Evolutionary conservation across 1,139 yeast species (phyloP).

Genomic region (Yamadazyma siamensis): DNA sequence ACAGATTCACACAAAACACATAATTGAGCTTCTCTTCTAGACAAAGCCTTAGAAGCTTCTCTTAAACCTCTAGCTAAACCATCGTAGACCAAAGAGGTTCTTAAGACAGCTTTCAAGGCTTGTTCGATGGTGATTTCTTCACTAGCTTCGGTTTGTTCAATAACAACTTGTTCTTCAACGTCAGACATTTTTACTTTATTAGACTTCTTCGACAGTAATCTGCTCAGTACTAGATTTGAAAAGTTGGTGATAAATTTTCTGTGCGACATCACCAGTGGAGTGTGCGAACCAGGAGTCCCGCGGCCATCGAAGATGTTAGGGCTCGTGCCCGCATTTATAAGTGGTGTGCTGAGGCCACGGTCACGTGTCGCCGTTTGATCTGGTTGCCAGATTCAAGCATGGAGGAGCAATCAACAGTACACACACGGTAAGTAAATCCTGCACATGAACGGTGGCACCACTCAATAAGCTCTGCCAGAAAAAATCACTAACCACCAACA

Average conservation of each 20-base stretch:
- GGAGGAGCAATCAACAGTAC: no score
- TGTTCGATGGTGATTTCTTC: conserved; percentile 96
- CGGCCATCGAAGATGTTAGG: conserved; percentile 2
- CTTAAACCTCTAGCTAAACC: conserved; percentile 99
- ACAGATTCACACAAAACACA: conserved; percentile 98
- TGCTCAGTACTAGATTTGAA: conserved; percentile 62
- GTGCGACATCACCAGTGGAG: conserved; percentile 2
- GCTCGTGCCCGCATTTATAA: conserved; percentile 9
- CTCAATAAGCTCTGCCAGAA: no score
- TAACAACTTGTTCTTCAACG: conserved; percentile 82
- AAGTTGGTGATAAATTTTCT: conserved; percentile 5
- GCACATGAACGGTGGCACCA: no score
- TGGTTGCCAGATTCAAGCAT: no score
- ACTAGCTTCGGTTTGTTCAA: conserved; percentile 82
- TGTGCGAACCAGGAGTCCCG: conserved; percentile 1
- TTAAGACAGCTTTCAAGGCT: conserved; percentile 96
- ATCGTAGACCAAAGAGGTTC: conserved; percentile 97
- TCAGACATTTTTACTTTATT: conserved; percentile 60
- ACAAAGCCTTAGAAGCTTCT: conserved; percentile 98
- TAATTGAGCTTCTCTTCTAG: conserved; percentile 96
- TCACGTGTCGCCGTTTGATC: no score
- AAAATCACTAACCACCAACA: no score
- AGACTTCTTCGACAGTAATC: conserved; percentile 89
- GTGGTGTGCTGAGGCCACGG: no score
- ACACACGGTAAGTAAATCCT: no score